Conservation (phyloP, 2,329 filamentous ascomycete genomes). For the Podosphaera aphanis region DNA sequence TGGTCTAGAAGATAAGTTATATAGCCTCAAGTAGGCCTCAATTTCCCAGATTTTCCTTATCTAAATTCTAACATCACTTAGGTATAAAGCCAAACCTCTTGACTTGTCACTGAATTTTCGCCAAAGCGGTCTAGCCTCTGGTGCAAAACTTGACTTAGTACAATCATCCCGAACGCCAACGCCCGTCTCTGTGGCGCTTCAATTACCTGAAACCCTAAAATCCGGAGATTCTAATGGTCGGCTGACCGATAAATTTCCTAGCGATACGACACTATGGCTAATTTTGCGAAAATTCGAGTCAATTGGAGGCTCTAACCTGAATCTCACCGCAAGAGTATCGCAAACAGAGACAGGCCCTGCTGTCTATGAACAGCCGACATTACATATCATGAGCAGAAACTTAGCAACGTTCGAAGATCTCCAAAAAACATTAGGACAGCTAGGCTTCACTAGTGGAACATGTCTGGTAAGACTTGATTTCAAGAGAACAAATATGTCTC, state of each 20-base stretch:
- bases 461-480: slow-evolving; percentile 60
- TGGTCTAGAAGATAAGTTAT: slow-evolving; percentile 34
- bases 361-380: slow-evolving; percentile 66
- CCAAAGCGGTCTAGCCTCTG: slow-evolving; percentile 56
- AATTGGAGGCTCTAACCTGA: slow-evolving; percentile 36
- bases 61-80: slow-evolving; percentile 17
- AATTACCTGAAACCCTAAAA: slow-evolving; percentile 52
- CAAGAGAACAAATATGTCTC: slow-evolving; percentile 47
- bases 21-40: slow-evolving; percentile 50
- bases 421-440: slow-evolving; percentile 67
- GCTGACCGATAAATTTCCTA: slow-evolving; percentile 66
- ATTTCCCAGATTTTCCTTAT: background rate
- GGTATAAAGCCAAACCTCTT: slow-evolving; percentile 62
- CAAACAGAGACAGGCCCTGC: slow-evolving; percentile 48
- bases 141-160: slow-evolving; percentile 82
- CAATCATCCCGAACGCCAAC: slow-evolving; percentile 67
- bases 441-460: slow-evolving; percentile 70
- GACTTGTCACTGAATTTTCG: slow-evolving; percentile 71
- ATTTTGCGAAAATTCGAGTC: slow-evolving; percentile 78
- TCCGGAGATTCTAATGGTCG: slow-evolving; percentile 38
- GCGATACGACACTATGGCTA: slow-evolving; percentile 71
- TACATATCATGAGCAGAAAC: slow-evolving; percentile 66
- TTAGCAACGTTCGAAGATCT: slow-evolving; percentile 56
- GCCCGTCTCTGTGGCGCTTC: slow-evolving; percentile 69
- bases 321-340: slow-evolving; percentile 56